Evolutionary conservation across 805 yeast genomes (phyloP), one percentile per base, ranked within the genome.

Genomic region (Metschnikowia shivogae): DNA sequence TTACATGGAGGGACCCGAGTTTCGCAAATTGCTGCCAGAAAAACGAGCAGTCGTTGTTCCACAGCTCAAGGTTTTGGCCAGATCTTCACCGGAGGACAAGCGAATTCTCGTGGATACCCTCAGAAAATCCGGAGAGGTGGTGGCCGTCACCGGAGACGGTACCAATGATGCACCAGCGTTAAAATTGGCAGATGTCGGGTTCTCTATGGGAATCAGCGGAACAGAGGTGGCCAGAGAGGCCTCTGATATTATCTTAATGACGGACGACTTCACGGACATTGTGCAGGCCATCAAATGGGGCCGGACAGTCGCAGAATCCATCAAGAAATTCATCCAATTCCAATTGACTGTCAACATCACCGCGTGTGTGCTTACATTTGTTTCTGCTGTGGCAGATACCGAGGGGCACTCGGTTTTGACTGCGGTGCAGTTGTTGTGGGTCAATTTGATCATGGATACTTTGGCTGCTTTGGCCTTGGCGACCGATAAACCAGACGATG

Each of bases 181-280:
- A 60, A 89, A 92, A 60, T 74, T 90, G 47, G 99, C 99, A 0
- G 98, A 93, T 68, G 96, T 93, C 47, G 99, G 99, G 1, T 92
- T 93, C 61, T 87, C 98, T 2, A 93, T 93, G 99, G 99, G 99
- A 54, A 88, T 90, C 49, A 78, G 96, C 7, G 99, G 99, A 53
- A 93, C 99, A 2, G 99, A 93, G 67, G 98, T 93, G 50, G 99
- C 99, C 8, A 81, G 97, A 64, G 99, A 93, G 63, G 99, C 99
- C 6, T 87, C 92, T 8, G 96, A 88, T 67, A 88, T 88, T 55
- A 87, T 88, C 54, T 75, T 88, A 52, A 88, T 88, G 93, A 90
- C 92, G 37, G 96, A 93, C 68, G 95, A 93, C 69, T 93, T 93
- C 61, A 74, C 88, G 5, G 90, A 95, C 35, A 93, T 93, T 65